Evolutionary conservation across 2,329 filamentous ascomycete genomes (phyloP).

Genomic region (Calcarisporium arbuscula): DNA sequence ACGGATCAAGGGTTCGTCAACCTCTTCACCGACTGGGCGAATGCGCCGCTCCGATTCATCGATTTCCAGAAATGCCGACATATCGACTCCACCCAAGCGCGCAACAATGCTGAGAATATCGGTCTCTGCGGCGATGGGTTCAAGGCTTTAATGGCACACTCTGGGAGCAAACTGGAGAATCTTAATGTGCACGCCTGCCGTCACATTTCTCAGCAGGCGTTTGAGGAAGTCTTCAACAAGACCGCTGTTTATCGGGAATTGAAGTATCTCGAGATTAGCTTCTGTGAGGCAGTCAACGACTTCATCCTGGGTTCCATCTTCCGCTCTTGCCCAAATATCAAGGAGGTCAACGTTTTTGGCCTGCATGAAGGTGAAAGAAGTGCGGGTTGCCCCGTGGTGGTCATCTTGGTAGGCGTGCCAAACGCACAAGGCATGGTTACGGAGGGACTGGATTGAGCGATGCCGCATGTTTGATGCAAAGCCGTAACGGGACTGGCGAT

Average conservation of each 20-base stretch:
- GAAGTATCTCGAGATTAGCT: constrained; percentile 68
- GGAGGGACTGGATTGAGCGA: constrained; percentile 35
- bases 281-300: constrained; percentile 63
- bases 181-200: constrained; percentile 81
- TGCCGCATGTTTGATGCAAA: too few relatives aligned
- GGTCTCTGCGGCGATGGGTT: constrained; percentile 75
- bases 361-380: too few relatives aligned
- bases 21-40: constrained; percentile 72
- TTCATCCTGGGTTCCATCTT: constrained; percentile 59
- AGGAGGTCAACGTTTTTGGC: constrained; percentile 56
- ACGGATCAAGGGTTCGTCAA: constrained; percentile 67
- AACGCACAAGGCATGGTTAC: constrained; percentile 56
- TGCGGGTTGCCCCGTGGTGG: constrained; percentile 61
- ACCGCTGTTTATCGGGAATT: constrained; percentile 61
- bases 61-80: constrained; percentile 76
- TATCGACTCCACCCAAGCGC: constrained; percentile 63
- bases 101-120: constrained; percentile 56
- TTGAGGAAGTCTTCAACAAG: constrained; percentile 65
- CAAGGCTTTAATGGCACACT: constrained; percentile 77
- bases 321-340: constrained; percentile 53
- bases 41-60: constrained; percentile 61
- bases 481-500: too few relatives aligned
- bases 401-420: constrained; percentile 51
- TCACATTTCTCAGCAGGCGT: constrained; percentile 66
- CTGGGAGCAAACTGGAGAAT: constrained; percentile 55